Conservation (phyloP, 371 early-diverging fungal genomes). For the Syncephalastrum racemosum region DNA sequence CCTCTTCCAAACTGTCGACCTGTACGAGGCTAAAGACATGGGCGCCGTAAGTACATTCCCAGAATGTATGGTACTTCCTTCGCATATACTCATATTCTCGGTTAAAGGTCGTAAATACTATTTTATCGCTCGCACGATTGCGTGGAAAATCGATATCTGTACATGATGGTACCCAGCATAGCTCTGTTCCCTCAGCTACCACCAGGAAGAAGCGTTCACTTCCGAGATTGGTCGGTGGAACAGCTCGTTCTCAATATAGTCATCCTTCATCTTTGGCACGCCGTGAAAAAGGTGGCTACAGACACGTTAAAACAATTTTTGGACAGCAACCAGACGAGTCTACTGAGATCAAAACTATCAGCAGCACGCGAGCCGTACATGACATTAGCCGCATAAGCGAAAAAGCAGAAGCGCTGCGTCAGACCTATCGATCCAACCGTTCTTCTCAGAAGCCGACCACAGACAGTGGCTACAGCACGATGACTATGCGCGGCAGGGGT, state of each 20-base stretch:
- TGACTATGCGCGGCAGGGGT: slow-evolving; percentile 7
- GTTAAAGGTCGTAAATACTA: slow-evolving; percentile 23
- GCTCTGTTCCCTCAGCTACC: neutral
- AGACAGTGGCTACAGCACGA: slow-evolving; percentile 27
- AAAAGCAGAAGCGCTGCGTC: slow-evolving; percentile 14
- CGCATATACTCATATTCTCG: too few species aligned
- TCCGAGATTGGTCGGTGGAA: neutral
- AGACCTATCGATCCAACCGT: slow-evolving; percentile 14
- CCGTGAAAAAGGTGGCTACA: slow-evolving; percentile 6
- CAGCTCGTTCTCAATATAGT: neutral
- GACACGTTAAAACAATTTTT: slow-evolving; percentile 16
- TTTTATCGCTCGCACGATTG: slow-evolving; percentile 20
- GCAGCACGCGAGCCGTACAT: neutral
- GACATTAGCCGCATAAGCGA: slow-evolving; percentile 10
- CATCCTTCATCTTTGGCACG: slow-evolving; percentile 9
- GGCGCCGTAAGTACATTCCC: slow-evolving; percentile 45
- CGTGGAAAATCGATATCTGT: too few species aligned
- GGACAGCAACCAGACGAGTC: slow-evolving; percentile 9
- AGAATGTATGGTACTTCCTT: too few species aligned
- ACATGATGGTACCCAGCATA: too few species aligned
- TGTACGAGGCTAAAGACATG: slow-evolving; percentile 88
- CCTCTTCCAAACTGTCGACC: slow-evolving; percentile 87
- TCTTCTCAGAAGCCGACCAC: slow-evolving; percentile 11
- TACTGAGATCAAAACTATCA: neutral
- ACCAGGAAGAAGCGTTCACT: slow-evolving; percentile 1